Evolutionary conservation across 164 flowering plant genomes (phyloP).

Genomic region (Cinnamomum chago): DNA sequence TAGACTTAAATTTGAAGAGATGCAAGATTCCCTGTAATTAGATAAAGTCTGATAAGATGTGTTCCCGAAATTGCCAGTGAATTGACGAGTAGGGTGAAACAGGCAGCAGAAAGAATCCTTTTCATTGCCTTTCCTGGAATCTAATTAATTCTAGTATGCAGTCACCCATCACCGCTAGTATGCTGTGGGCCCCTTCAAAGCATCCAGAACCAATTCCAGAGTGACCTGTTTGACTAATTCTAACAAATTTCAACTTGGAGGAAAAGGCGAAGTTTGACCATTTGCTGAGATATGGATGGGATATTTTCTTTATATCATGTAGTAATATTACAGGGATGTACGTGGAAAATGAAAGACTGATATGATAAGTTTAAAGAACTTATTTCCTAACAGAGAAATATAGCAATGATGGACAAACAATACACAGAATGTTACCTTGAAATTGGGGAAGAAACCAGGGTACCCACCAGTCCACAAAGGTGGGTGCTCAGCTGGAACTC

Average conservation of each 20-base stretch:
- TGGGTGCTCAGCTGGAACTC: constrained; percentile 31
- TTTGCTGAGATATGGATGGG: neutral
- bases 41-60: neutral
- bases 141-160: neutral
- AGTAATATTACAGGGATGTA: neutral
- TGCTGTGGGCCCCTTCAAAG: neutral
- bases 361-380: neutral
- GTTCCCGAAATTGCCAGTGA: neutral
- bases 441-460: constrained; percentile 38
- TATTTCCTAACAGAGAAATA: neutral
- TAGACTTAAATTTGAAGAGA: neutral
- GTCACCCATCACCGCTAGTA: neutral
- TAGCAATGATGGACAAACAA: neutral
- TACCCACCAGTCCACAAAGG: constrained; percentile 29
- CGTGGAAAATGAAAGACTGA: neutral
- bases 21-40: neutral
- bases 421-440: constrained; percentile 32
- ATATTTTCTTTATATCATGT: too few relatives aligned
- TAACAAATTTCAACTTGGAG: neutral
- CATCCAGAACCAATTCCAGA: neutral
- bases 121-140: neutral
- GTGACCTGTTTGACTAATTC: neutral
- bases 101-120: neutral
- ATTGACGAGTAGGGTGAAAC: neutral
- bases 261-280: neutral